A percentile compares a stretch with the other conserved stretches of the same genome.
phyloP scores from a whole-genome alignment of 495 filamentous ascomycete genomes.

The Lasiosphaeria miniovina region DNA sequence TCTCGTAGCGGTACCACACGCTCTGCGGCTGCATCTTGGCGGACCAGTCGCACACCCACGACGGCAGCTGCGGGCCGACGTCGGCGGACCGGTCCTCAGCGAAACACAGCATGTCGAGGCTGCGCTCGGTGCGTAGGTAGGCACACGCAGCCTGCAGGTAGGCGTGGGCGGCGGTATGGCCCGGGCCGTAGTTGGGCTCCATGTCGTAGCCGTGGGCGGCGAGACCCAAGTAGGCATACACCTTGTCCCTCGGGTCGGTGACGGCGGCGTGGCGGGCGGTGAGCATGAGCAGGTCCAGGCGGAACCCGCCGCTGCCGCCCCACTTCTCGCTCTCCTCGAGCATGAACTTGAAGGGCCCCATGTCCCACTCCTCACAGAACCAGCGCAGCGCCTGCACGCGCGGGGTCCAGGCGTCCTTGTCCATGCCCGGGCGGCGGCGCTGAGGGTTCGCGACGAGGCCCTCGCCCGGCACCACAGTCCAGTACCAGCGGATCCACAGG shows the following conservation, averaged over 20 bases:
- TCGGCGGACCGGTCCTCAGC: constrained; percentile 1
- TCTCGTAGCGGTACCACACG: background rate
- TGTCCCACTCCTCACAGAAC: background rate
- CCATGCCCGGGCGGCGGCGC: no score
- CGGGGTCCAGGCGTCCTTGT: background rate
- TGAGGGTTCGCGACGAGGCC: background rate
- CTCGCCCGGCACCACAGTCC: background rate
- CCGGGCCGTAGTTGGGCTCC: constrained; percentile 3
- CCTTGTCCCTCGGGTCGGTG: constrained; percentile 8
- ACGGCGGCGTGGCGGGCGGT: constrained; percentile 5
- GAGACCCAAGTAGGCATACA: constrained; percentile 10
- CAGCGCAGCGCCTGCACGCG: background rate
- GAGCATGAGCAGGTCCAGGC: background rate
- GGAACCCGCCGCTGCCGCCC: background rate
- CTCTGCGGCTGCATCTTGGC: background rate
- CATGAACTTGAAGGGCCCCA: background rate
- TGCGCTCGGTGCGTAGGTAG: background rate
- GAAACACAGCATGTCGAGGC: constrained; percentile 3
- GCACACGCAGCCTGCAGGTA: constrained; percentile 4
- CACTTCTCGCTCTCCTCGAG: constrained; percentile 3
- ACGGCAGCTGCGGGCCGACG: background rate
- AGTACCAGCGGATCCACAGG: constrained; percentile 2
- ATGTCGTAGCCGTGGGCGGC: background rate
- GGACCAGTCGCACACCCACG: constrained; percentile 11
- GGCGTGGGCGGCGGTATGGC: background rate